Evolutionary conservation across 148 eudicot genomes (phyloP).

Genomic region (Chenopodium suecicum): DNA sequence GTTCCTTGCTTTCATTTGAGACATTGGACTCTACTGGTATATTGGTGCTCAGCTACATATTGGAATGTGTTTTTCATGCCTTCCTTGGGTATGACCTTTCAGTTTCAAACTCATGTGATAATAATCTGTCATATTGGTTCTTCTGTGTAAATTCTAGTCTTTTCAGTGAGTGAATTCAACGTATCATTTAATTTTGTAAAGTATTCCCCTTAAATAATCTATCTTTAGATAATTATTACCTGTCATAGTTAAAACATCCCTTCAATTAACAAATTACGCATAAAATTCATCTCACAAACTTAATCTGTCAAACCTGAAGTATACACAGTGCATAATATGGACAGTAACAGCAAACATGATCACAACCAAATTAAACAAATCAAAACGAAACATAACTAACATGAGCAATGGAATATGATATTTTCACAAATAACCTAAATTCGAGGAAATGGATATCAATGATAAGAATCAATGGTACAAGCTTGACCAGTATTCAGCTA

Average conservation of each 20-base stretch:
- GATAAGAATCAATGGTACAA: too few relatives aligned
- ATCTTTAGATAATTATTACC: not conserved
- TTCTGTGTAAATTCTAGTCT: not conserved
- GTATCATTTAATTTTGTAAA: not conserved
- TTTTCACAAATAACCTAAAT: too few relatives aligned
- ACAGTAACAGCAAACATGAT: not conserved
- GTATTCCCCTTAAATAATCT: not conserved
- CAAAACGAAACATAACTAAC: too few relatives aligned
- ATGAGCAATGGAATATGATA: too few relatives aligned
- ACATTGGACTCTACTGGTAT: conserved; percentile 33
- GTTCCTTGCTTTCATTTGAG: conserved; percentile 74
- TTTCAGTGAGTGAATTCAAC: not conserved
- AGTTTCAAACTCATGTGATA: not conserved
- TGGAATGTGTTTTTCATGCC: conserved; percentile 93
- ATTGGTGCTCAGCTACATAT: conserved; percentile 47
- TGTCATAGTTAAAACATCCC: not conserved
- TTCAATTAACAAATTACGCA: not conserved
- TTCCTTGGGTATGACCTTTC: conserved; percentile 71
- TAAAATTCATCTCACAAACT: not conserved
- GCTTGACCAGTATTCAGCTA: too few relatives aligned
- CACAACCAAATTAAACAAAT: not conserved
- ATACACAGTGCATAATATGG: not conserved
- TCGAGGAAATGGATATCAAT: too few relatives aligned
- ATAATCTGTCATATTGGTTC: not conserved
- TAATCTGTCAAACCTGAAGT: not conserved